Percentiles rank a stretch among this genome's conserved stretches.
These are phyloP conservation scores for Nitzschia sp. DNA, from an alignment of 108 stramenopile species.

Conservation along the genomic window DNA sequence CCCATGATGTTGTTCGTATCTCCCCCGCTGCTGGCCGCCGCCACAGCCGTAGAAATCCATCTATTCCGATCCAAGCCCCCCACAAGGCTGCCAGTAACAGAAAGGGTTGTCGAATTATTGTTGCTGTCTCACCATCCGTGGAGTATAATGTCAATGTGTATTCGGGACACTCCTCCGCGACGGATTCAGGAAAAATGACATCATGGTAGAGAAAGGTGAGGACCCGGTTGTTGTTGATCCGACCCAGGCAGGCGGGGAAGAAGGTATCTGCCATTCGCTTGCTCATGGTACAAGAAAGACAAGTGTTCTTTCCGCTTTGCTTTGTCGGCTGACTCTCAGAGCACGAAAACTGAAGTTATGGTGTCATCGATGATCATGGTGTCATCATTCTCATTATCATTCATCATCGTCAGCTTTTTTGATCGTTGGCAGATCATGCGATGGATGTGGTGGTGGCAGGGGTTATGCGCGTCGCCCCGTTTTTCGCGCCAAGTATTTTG, in stretches of 20 bases:
- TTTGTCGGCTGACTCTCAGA: too few species aligned
- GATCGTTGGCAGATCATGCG: too few species aligned
- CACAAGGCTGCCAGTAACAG: background rate
- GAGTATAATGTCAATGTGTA: background rate
- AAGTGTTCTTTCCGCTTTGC: too few species aligned
- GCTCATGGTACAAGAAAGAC: constrained; percentile 14
- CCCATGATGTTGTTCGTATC: background rate
- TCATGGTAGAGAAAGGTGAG: background rate
- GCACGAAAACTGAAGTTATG: too few species aligned
- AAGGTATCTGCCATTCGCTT: constrained; percentile 2
- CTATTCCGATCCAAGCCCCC: background rate
- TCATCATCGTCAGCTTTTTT: too few species aligned
- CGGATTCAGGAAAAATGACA: constrained; percentile 4
- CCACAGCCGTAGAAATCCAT: background rate
- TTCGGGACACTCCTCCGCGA: constrained; percentile 16
- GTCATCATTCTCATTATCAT: too few species aligned
- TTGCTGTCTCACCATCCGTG: background rate
- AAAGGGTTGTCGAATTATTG: constrained; percentile 11
- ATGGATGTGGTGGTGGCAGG: too few species aligned
- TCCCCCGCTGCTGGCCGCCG: too few species aligned
- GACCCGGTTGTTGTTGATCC: background rate
- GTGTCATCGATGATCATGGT: too few species aligned
- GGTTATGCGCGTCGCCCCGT: too few species aligned
- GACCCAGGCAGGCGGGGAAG: background rate
- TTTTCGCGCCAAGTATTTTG: too few species aligned